Conservation (phyloP, 1,139 yeast species). For the Spencermartinsiella ligniputridi region DNA sequence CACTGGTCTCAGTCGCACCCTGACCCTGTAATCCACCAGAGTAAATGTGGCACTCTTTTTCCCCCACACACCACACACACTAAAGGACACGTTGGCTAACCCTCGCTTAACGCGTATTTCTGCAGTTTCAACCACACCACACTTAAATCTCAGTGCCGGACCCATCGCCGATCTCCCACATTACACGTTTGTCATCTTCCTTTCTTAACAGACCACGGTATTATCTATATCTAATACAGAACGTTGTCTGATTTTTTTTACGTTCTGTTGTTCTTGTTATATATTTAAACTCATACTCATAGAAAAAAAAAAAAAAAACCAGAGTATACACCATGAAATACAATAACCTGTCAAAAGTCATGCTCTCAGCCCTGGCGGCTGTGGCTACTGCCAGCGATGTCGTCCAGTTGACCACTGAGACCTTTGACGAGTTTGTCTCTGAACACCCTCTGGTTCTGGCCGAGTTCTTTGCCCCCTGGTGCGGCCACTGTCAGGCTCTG, state of each 20-base stretch:
- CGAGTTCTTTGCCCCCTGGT: conserved; percentile 99
- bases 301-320: neutral
- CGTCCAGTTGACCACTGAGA: conserved; percentile 53
- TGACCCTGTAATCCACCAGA: no score
- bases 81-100: no score
- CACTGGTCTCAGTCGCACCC: no score
- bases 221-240: no score
- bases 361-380: conserved; percentile 39
- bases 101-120: no score
- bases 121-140: no score
- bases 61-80: no score
- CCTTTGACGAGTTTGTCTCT: conserved; percentile 59
- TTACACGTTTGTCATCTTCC: neutral
- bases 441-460: conserved; percentile 80
- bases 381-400: conserved; percentile 87
- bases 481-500: conserved; percentile 93
- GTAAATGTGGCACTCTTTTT: no score
- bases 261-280: no score
- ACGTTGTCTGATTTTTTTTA: no score
- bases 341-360: neutral
- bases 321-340: neutral
- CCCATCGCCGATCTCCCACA: neutral
- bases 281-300: neutral
- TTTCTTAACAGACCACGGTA: no score
- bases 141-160: no score